These are phyloP conservation scores for Arachis hypogaea DNA, from an alignment of 306 rosid genomes.

Conservation along the genomic window DNA sequence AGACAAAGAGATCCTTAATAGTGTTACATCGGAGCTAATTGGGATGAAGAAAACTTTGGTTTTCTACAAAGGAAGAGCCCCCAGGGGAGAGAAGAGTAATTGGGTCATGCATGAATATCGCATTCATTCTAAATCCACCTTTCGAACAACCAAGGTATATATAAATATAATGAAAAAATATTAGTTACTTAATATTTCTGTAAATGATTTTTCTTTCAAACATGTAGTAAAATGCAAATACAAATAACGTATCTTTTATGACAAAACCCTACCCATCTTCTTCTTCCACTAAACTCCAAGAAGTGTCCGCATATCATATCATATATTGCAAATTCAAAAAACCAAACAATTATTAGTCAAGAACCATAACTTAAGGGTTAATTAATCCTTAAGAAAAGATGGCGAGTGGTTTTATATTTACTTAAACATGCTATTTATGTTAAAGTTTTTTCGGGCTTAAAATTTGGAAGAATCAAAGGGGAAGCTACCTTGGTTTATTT, in stretches of 20 bases:
- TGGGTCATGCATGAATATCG: conserved; percentile 99
- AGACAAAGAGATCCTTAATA: conserved; percentile 80
- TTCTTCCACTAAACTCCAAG: not conserved
- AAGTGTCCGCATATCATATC: not conserved
- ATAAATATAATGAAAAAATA: not conserved
- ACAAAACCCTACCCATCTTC: not conserved
- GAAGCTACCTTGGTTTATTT: no score
- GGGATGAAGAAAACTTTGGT: conserved; percentile 97
- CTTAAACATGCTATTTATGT: no score
- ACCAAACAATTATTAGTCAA: not conserved
- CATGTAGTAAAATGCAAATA: no score
- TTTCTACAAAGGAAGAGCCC: conserved; percentile 96
- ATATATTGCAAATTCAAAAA: not conserved
- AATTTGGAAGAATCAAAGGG: no score
- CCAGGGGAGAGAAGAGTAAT: conserved; percentile 86
- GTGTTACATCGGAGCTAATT: conserved; percentile 63
- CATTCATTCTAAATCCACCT: conserved; percentile 65
- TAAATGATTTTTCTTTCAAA: no score
- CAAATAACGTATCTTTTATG: no score
- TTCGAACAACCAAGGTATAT: conserved; percentile 65
- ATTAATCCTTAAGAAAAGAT: no score
- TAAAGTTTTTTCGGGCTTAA: no score
- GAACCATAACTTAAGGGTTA: not conserved
- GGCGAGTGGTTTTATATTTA: no score
- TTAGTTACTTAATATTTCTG: no score